Percentiles rank a stretch among this genome's conserved stretches.
These are phyloP conservation scores for Cruciata laevipes DNA, from an alignment of 257 asterid genomes.

Conservation along the genomic window DNA sequence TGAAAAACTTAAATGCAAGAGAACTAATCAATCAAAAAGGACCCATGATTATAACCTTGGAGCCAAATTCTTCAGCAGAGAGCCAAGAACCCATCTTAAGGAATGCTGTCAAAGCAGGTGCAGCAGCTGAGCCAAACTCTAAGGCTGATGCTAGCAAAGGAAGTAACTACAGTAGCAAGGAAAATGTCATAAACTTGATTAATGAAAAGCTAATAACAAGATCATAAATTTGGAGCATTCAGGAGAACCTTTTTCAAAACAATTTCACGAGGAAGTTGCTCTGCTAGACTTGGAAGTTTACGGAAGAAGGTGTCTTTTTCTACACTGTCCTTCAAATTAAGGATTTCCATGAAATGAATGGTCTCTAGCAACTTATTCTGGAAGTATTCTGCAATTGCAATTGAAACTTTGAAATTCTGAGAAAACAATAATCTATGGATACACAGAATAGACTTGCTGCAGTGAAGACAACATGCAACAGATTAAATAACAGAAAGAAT, in stretches of 20 bases:
- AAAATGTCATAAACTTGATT: conserved; percentile 14
- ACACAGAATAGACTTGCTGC: neutral
- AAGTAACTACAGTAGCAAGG: conserved; percentile 58
- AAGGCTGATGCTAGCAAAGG: conserved; percentile 90
- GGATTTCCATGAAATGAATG: conserved; percentile 96
- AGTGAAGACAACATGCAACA: neutral
- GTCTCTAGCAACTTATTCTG: conserved; percentile 96
- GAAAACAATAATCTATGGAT: neutral
- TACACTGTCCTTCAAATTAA: conserved; percentile 92
- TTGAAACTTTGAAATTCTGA: conserved; percentile 4
- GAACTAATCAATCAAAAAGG: neutral
- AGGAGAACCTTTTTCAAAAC: conserved; percentile 79
- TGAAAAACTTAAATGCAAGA: neutral
- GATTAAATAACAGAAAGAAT: neutral
- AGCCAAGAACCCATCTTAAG: conserved; percentile 90
- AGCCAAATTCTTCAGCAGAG: conserved; percentile 67
- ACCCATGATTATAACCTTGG: conserved; percentile 49
- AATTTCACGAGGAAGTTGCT: conserved; percentile 93
- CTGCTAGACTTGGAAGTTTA: conserved; percentile 89
- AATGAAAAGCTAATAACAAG: neutral
- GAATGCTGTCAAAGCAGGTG: conserved; percentile 93
- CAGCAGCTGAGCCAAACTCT: conserved; percentile 98
- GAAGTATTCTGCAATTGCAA: conserved; percentile 85
- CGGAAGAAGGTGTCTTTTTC: conserved; percentile 97
- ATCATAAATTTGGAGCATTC: conserved; percentile 1